A percentile compares a stretch with the other conserved stretches of the same genome.
Conservation (phyloP, 768 basidiomycete species). For the Boletales sp. region DNA sequence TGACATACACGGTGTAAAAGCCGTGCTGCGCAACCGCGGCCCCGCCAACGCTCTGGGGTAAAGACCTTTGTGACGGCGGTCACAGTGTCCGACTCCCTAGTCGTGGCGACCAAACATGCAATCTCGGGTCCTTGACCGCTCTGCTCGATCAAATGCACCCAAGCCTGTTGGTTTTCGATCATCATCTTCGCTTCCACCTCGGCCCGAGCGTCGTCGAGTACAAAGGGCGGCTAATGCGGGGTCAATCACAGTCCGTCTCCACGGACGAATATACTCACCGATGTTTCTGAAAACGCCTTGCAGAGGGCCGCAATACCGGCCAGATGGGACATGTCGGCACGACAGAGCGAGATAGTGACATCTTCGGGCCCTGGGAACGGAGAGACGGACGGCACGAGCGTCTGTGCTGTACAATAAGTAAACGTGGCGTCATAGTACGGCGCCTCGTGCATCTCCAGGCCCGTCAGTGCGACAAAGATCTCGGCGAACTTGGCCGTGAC, state of each 20-base stretch:
- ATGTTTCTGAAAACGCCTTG: slow-evolving; percentile 53
- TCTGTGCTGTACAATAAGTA: slow-evolving; percentile 47
- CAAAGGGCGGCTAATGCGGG: slow-evolving; percentile 49
- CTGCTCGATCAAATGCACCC: slow-evolving; percentile 51
- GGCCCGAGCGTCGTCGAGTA: slow-evolving; percentile 41
- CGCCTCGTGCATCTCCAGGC: slow-evolving; percentile 23
- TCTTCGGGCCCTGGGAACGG: slow-evolving; percentile 4
- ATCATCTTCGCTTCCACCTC: slow-evolving; percentile 47
- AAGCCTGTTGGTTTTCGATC: slow-evolving; percentile 46
- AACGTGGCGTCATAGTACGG: slow-evolving; percentile 66
- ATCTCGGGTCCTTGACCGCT: slow-evolving; percentile 34
- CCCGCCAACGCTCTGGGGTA: slow-evolving; percentile 49
- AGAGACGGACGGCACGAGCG: slow-evolving; percentile 23
- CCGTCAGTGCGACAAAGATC: slow-evolving; percentile 39
- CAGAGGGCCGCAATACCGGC: slow-evolving; percentile 43
- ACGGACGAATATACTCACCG: slow-evolving; percentile 40
- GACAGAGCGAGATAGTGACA: slow-evolving; percentile 28
- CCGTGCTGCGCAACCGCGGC: slow-evolving; percentile 53
- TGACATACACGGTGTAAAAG: slow-evolving; percentile 55
- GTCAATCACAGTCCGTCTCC: too few relatives aligned
- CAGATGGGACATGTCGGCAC: slow-evolving; percentile 31
- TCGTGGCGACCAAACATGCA: slow-evolving; percentile 68
- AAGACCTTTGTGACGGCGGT: slow-evolving; percentile 70
- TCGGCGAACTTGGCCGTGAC: slow-evolving; percentile 46
- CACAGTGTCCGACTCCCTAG: slow-evolving; percentile 50